Evolutionary conservation across 306 rosid genomes (phyloP), one percentile per base, ranked within the genome.

Genomic region (Fagus sylvatica): DNA sequence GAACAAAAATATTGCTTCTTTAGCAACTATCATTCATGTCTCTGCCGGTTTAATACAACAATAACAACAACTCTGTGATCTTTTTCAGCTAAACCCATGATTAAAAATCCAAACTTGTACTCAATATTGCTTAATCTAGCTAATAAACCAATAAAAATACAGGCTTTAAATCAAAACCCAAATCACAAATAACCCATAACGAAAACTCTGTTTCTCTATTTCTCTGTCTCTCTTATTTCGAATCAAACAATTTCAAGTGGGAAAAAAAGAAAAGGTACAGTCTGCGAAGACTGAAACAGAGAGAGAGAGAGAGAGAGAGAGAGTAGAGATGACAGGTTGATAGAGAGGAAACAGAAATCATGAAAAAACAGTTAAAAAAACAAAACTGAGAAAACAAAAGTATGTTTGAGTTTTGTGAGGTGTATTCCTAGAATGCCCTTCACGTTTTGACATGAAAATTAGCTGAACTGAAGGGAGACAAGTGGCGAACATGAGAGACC

Each of bases 381-480:
- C 15, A 16, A 62, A 53, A 6, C 42, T 22, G 7, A 34, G 8
- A 77, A 51, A 8, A 39, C 39, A 28, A 5, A 22, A 36, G 32
- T 22, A 19, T 17, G 54, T 36, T 17, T 51, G 33, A 7, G 61
- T 61, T 69, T 5, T 4, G 33, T 41, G 1, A 7, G 2, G 33
- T 1, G 3, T 5, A 33, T 80, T 13, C 73, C 97, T 74, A 82
- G 71, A 90, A 82, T 85, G 5, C 84, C 98, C 96, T 71, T 33
- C 36, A 16, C 17, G 71, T 55, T 80, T 74, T 66, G 80, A 83
- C 68, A 28, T 53, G 55, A 65, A 82, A 81, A 53, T 78, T 67
- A 46, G 81, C 55, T 69, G 75, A 76, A 46, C 28, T 37, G 72
- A 76, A 75, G 49, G 40, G 71, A 33, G 87, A 76, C 94, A 90